Evolutionary conservation across 805 yeast species (phyloP), one percentile per base, ranked within the genome.

Genomic region (Lipomyces mesembrius): DNA sequence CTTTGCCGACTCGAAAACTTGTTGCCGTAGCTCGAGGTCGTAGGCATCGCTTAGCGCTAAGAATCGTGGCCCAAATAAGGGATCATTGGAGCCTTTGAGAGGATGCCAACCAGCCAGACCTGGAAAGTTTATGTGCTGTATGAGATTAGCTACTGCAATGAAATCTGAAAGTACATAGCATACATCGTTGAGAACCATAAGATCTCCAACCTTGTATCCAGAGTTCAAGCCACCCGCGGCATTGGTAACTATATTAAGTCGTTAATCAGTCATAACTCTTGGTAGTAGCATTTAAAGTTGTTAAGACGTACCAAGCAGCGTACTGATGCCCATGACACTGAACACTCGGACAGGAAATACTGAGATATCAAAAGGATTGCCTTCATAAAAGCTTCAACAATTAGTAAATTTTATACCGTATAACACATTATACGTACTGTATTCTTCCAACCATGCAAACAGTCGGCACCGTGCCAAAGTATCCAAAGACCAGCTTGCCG

Each of bases 401-500:
- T 52, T 52, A 29, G 29, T 43, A 14, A 27, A 51, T 7, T n/a
- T 17, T 46, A 46, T 9, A 12, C 14, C 17, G 17, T 54, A 57
- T 11, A 17, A 5, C n/a, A 22, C 29, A 27, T n/a, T 29, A 12
- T 14, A 73, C 77, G 64, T 58, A 75, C 75, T 93, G 98, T 64
- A 94, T 81, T 71, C 99, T 83, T 5, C 99, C 99, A 68, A 91
- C 92, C 97, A 94, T 92, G 73, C 97, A 87, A 75, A 93, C 85
- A 0, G 93, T 96, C 0, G 96, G 94, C 0, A 89, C 90, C 51
- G 82, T 82, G 3, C 94, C 93, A 66, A 94, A 87, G 17, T 77
- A 77, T 1, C 98, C 98, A 77, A 92, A 88, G 3, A 92, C 81
- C 22, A 94, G 82, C 71, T 87, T 84, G 0, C 98, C 98, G 7